Conservation (phyloP, 208 protist species). For the Wallacemonas sp. region DNA sequence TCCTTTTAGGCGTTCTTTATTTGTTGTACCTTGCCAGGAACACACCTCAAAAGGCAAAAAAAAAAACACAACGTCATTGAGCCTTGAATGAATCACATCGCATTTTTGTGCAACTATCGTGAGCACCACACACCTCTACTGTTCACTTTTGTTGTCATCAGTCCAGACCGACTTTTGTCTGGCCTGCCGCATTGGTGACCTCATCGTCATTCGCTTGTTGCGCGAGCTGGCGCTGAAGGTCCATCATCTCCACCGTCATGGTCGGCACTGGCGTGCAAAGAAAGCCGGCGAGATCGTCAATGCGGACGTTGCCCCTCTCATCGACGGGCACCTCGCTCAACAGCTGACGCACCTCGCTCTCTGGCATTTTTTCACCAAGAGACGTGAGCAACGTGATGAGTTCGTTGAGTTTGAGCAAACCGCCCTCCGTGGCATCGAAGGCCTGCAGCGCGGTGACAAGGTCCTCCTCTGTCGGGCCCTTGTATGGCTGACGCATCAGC, state of each 20-base stretch:
- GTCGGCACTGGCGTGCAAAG: conserved; percentile 86
- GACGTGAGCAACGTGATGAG: conserved; percentile 85
- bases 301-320: conserved; percentile 72
- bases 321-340: conserved; percentile 77
- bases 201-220: conserved; percentile 11
- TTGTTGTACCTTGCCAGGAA: too few relatives aligned
- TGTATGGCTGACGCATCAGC: conserved; percentile 89
- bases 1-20: too few relatives aligned
- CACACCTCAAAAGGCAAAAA: too few relatives aligned
- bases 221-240: conserved; percentile 82
- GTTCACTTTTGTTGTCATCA: not conserved
- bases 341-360: conserved; percentile 82
- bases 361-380: conserved; percentile 89
- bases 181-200: not conserved
- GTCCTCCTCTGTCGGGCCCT: conserved; percentile 86
- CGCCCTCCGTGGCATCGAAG: conserved; percentile 80
- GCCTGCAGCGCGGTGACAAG: conserved; percentile 79
- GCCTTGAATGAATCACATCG: not conserved
- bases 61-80: not conserved
- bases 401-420: conserved; percentile 69
- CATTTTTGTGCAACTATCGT: too few relatives aligned
- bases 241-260: conserved; percentile 83
- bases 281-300: conserved; percentile 82
- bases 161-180: conserved; percentile 8
- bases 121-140: too few relatives aligned